These are phyloP conservation scores for Penicillium brasilianum DNA, from an alignment of 2,329 filamentous ascomycete genomes.

Conservation along the genomic window DNA sequence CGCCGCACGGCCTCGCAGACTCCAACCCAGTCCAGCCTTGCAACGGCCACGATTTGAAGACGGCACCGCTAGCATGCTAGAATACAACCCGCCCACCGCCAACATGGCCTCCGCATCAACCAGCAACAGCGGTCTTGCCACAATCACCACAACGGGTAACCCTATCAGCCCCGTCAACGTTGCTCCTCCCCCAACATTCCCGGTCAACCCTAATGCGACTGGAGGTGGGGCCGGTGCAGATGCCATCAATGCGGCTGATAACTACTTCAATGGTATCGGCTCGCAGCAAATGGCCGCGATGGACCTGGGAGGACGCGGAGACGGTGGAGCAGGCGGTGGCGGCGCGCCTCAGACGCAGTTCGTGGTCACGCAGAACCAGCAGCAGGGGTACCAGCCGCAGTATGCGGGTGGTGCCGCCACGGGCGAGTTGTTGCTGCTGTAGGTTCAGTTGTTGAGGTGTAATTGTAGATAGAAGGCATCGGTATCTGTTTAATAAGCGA, in stretches of 20 bases:
- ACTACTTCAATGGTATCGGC: slow-evolving; percentile 83
- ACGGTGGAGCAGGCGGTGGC: slow-evolving; percentile 68
- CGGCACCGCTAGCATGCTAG: slow-evolving; percentile 35
- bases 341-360: slow-evolving; percentile 57
- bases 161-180: slow-evolving; percentile 37
- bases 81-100: slow-evolving; percentile 44
- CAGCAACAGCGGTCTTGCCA: slow-evolving; percentile 33
- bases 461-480: slow-evolving; percentile 26
- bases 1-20: slow-evolving; percentile 76
- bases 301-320: slow-evolving; percentile 67
- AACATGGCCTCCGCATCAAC: slow-evolving; percentile 36
- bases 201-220: slow-evolving; percentile 70
- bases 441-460: slow-evolving; percentile 27
- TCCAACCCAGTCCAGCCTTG: slow-evolving; percentile 83
- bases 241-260: slow-evolving; percentile 83
- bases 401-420: slow-evolving; percentile 68
- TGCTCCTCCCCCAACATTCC: slow-evolving; percentile 34
- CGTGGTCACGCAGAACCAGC: slow-evolving; percentile 81
- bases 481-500: slow-evolving; percentile 13
- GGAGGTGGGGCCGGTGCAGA: slow-evolving; percentile 62
- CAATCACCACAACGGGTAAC: slow-evolving; percentile 39
- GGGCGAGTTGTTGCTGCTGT: slow-evolving; percentile 73
- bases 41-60: slow-evolving; percentile 67
- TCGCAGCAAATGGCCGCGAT: slow-evolving; percentile 74
- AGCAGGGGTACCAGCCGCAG: slow-evolving; percentile 74